Evolutionary conservation across 352 stramenopile genomes (phyloP), one percentile per base, ranked within the genome.

Genomic region (Phytophthora brassicae): DNA sequence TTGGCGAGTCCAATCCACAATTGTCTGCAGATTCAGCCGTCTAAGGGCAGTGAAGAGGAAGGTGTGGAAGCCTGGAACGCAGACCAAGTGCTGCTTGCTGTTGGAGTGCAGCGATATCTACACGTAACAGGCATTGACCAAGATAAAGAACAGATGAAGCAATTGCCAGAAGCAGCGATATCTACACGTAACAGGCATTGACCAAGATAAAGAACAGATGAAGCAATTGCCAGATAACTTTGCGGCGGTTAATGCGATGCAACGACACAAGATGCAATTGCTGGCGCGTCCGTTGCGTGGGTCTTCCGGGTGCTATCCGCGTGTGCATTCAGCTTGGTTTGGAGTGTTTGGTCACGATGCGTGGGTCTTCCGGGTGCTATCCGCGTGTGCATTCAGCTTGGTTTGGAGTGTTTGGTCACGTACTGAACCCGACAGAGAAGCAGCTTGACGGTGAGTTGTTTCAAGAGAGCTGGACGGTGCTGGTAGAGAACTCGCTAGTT

Each of bases 401-500:
- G 86, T 77, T 80, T 46, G 72, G 81, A 28, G 68, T 95, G 43
- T 89, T 95, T 24, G 86, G 81, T 5, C 76, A 92, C 63, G 68
- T 95, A 24, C 57, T 92, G 22, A 77, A 84, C 58, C 70, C 59
- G 11, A 70, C 60, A 43, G 71, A 69, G 20, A 52, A 45, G 24
- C 56, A 73, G 31, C 54, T 89, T 13, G 86, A 95, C 56, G 60
- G 60, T 26, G 84, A 90, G 51, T 67, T 92, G 22, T 82, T 94
- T 49, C 77, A 92, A 57, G 82, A 94, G 60, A 63, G 74, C 6
- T 95, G 86, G 86, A 87, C 54, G 23, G 84, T 91, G 62, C 68
- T 95, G 26, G 84, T 95, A 4, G 86, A 95, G 45, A 90, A 91
- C 62, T 74, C 77, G 56, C 70, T 95, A 33, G 59, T 95, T 7